phyloP scores from a whole-genome alignment of 164 flowering plant genomes.

The Liquidambar formosana region DNA sequence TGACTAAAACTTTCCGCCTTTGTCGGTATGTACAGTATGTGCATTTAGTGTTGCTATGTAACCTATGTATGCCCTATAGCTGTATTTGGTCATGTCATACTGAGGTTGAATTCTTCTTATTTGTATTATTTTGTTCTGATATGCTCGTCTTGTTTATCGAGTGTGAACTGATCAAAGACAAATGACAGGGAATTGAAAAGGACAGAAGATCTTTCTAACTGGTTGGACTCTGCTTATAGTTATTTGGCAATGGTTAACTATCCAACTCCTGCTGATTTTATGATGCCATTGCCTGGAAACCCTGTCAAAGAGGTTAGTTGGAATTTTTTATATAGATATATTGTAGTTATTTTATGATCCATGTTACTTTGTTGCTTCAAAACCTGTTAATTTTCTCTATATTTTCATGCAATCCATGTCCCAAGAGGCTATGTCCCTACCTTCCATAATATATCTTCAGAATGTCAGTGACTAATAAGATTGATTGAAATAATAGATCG shows the following conservation, averaged over 20 bases:
- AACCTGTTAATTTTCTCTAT: neutral
- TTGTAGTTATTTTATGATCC: too few species aligned
- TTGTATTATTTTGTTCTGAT: neutral
- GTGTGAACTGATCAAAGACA: slow-evolving; percentile 7
- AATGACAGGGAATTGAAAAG: slow-evolving; percentile 59
- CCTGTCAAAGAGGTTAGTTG: slow-evolving; percentile 82
- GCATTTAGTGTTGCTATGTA: neutral
- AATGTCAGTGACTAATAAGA: neutral
- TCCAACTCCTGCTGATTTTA: slow-evolving; percentile 72
- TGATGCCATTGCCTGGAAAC: slow-evolving; percentile 87
- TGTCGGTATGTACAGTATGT: slow-evolving; percentile 51
- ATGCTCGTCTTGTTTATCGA: neutral
- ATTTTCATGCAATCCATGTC: neutral
- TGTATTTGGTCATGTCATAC: neutral
- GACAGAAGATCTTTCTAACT: slow-evolving; percentile 53
- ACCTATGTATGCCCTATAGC: neutral
- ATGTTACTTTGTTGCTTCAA: neutral
- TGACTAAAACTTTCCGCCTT: slow-evolving; percentile 59
- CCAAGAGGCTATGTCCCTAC: neutral
- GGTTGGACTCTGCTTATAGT: slow-evolving; percentile 84
- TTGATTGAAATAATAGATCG: neutral
- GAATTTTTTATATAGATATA: neutral
- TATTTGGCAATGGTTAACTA: slow-evolving; percentile 90
- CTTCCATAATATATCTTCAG: neutral
- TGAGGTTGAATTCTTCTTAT: neutral